Conservation (phyloP, 2,329 filamentous ascomycete genomes). For the Penicillium concentricum region DNA sequence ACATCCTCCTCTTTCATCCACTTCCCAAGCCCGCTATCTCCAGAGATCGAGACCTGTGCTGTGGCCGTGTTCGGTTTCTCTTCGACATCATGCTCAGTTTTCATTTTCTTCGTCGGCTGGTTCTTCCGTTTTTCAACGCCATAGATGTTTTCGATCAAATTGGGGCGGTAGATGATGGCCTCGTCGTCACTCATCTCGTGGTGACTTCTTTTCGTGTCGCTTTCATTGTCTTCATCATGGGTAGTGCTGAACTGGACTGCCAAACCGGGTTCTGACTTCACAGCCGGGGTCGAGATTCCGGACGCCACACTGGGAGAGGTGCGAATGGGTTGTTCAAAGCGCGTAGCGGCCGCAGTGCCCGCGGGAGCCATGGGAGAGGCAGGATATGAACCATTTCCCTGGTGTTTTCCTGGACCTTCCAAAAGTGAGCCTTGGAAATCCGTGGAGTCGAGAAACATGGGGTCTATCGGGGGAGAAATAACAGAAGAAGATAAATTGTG, state of each 20-base stretch:
- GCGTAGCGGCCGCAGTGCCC: constrained; percentile 26
- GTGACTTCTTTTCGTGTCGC: constrained; percentile 31
- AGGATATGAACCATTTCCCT: constrained; percentile 14
- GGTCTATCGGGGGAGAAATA: constrained; percentile 11
- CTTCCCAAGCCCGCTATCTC: constrained; percentile 60
- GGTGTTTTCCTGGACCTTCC: constrained; percentile 24
- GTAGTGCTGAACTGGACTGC: constrained; percentile 32
- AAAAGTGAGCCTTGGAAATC: constrained; percentile 23
- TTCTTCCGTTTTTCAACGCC: constrained; percentile 67
- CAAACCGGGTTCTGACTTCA: constrained; percentile 18
- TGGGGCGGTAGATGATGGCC: constrained; percentile 25
- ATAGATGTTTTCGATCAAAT: constrained; percentile 71
- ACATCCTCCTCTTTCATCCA: constrained; percentile 64
- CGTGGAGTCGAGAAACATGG: constrained; percentile 11
- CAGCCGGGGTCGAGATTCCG: constrained; percentile 19
- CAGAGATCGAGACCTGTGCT: constrained; percentile 46
- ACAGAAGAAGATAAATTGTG: not conserved
- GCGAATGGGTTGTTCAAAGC: constrained; percentile 14
- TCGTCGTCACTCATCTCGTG: constrained; percentile 35
- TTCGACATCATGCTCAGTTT: constrained; percentile 47
- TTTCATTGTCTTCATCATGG: constrained; percentile 24
- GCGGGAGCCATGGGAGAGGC: constrained; percentile 21
- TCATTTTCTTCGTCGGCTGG: constrained; percentile 65
- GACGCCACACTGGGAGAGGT: constrained; percentile 15
- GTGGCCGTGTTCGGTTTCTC: constrained; percentile 45